Percentiles rank a stretch among this genome's conserved stretches.
Evolutionary conservation across 2,329 filamentous ascomycete genomes (phyloP).

Genomic region (Penicillium sp.): DNA sequence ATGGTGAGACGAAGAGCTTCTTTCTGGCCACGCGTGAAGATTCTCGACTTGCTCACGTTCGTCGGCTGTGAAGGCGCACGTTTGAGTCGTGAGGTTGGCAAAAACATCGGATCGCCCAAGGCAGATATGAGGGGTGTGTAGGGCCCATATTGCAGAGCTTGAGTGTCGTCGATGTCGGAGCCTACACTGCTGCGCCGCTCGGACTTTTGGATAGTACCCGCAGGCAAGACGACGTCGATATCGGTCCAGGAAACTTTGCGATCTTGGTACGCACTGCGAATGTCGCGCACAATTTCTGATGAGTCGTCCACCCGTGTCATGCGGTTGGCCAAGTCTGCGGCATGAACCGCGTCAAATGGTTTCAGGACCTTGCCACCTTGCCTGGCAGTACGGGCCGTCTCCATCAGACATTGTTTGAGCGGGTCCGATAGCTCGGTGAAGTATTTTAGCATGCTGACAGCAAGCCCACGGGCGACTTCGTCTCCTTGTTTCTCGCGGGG

Average conservation of each 20-base stretch:
- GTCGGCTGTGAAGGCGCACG: slow-evolving; percentile 84
- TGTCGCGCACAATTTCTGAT: slow-evolving; percentile 64
- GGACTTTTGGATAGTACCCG: slow-evolving; percentile 65
- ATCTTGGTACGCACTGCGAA: slow-evolving; percentile 72
- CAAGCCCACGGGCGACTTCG: slow-evolving; percentile 83
- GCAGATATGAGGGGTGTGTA: slow-evolving; percentile 73
- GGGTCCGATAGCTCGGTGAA: slow-evolving; percentile 77
- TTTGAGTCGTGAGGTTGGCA: slow-evolving; percentile 78
- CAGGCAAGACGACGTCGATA: slow-evolving; percentile 77
- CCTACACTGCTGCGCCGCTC: slow-evolving; percentile 59
- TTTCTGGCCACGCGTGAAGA: slow-evolving; percentile 77
- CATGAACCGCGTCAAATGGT: slow-evolving; percentile 87
- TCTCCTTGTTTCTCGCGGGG: slow-evolving; percentile 94
- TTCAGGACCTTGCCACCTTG: slow-evolving; percentile 60
- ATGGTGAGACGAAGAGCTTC: slow-evolving; percentile 81
- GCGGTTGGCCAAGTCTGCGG: slow-evolving; percentile 78
- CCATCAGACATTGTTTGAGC: slow-evolving; percentile 66
- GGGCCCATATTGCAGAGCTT: slow-evolving; percentile 61
- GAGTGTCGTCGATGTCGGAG: slow-evolving; percentile 25
- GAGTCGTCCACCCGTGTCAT: slow-evolving; percentile 80
- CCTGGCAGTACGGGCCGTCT: slow-evolving; percentile 49
- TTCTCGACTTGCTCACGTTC: slow-evolving; percentile 69
- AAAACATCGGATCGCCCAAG: slow-evolving; percentile 77
- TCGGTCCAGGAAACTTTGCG: slow-evolving; percentile 82
- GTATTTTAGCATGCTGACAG: slow-evolving; percentile 91